Evolutionary conservation across 805 yeast species (phyloP), one percentile per base, ranked within the genome.

Genomic region (Blastobotrys peoriensis): DNA sequence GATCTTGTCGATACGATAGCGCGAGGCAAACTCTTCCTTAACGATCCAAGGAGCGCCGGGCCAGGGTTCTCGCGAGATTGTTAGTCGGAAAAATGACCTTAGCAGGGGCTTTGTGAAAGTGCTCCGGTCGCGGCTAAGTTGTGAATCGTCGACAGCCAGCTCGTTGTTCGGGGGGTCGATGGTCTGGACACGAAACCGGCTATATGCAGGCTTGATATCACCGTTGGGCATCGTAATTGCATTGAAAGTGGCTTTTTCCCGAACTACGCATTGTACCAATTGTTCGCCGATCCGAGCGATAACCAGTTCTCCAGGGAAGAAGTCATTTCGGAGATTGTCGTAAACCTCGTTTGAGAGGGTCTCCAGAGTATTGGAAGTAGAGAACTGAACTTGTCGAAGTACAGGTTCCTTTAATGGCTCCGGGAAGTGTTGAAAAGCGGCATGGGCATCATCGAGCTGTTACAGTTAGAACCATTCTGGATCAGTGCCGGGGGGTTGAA

Each of bases 41-140:
- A 93, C 93, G 17, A 91, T 79, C 98, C 98, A 93, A 2, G 98
- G 98, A 2, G 97, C 91, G 2, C 98, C 97, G 36, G 81, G 71
- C 71, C 84, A 86, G 44, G 82, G 74, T 1, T 89, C 85, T 45
- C 95, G 77, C 5, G 83, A 72, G 60, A 86, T 74, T 37, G 86
- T 75, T 60, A 85, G 73, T 64, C 89, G 85, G 60, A 89, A 73
- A 60, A 93, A 81, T n/a, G 96, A 82, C 61, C 89, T 84, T 30
- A 93, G 83, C 43, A 84, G 74, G 78, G 89, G 83, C 63, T 91
- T 93, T 6, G 97, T 89, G 67, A 88, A 89, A 43, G 83, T 74
- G 49, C 83, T 82, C 48, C 97, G 73, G 59, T 91, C 96, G 52
- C 98, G 73, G 27, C 83, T 69, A 18, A 93, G 77, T 54, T 84